Evolutionary conservation across 257 asterid genomes (phyloP), one percentile per base, ranked within the genome.

Genomic region (Scutellaria baicalensis): DNA sequence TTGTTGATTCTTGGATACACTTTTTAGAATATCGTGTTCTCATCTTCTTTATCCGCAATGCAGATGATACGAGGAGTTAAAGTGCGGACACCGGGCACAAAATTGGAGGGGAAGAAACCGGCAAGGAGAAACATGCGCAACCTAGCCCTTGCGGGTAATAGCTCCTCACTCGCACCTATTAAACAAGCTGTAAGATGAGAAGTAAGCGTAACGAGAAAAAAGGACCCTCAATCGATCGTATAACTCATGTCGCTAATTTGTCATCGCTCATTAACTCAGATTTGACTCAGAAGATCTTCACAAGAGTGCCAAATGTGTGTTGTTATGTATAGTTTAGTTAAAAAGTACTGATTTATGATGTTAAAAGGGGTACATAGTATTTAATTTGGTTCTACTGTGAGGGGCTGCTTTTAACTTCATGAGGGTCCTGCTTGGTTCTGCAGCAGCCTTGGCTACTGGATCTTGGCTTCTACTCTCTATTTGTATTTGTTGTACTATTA

Each of bases 51-150:
- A 4, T 6, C 18, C 38, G 42, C 54, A 31, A 59, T 48, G 59
- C 77, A 90, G 97, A 75, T 90, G 92, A 90, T 90, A 13, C 83
- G 97, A n/a, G 97, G 97, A 20, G 93, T 91, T 9, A 91, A 91
- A 70, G 97, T 91, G 36, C 84, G 96, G 8, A 87, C 84, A 71
- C 79, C 89, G 0, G 95, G 88, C 8, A 8, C 70, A 9, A 88
- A 88, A 77, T 21, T 77, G 27, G 97, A 92, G 63, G 78, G 76
- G 50, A 91, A 91, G 84, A 89, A 94, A 73, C 91, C 85, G 8
- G 82, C 84, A 8, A 88, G 79, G 84, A 86, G 80, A 44, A 90
- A 82, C 74, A 55, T 67, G 33, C 88, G 89, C 49, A 80, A 64
- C 67, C n/a, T 76, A 47, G 67, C 78, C 5, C 62, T 81, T 31